These are phyloP conservation scores for Tetrastigma voinierianum DNA, from an alignment of 164 flowering plant genomes.

Conservation along the genomic window DNA sequence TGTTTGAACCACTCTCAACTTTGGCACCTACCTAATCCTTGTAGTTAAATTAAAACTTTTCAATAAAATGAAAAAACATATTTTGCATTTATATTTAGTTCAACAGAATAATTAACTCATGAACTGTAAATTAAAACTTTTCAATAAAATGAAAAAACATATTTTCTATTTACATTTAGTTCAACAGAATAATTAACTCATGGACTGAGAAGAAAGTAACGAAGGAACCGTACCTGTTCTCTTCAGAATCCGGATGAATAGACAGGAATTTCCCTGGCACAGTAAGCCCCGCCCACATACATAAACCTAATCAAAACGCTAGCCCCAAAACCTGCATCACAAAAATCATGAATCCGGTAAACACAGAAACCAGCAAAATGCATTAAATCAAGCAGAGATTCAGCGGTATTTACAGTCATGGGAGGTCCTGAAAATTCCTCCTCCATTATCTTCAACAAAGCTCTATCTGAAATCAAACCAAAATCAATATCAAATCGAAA, in stretches of 20 bases:
- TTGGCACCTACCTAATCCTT: too few relatives aligned
- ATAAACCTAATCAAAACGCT: conserved; percentile 54
- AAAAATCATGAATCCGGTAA: conserved; percentile 11
- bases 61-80: too few relatives aligned
- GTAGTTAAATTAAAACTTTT: too few relatives aligned
- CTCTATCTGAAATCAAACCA: conserved; percentile 60
- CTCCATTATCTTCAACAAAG: conserved; percentile 85
- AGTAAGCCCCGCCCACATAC: conserved; percentile 75
- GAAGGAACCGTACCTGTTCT: conserved; percentile 58
- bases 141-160: too few relatives aligned
- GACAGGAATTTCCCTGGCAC: conserved; percentile 84
- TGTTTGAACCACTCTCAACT: too few relatives aligned
- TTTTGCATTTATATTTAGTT: background rate
- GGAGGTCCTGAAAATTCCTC: conserved; percentile 92
- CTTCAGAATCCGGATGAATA: conserved; percentile 80
- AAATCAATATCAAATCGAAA: background rate
- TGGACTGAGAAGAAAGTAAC: background rate
- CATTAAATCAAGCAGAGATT: background rate
- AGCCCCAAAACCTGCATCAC: conserved; percentile 66
- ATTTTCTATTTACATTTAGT: background rate
- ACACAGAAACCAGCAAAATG: conserved; percentile 1
- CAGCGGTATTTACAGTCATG: conserved; percentile 37
- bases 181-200: background rate
- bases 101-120: background rate
- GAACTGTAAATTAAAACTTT: too few relatives aligned